Conservation (phyloP, 1,139 yeast genomes). For the Sugiyamaella pinicola region DNA sequence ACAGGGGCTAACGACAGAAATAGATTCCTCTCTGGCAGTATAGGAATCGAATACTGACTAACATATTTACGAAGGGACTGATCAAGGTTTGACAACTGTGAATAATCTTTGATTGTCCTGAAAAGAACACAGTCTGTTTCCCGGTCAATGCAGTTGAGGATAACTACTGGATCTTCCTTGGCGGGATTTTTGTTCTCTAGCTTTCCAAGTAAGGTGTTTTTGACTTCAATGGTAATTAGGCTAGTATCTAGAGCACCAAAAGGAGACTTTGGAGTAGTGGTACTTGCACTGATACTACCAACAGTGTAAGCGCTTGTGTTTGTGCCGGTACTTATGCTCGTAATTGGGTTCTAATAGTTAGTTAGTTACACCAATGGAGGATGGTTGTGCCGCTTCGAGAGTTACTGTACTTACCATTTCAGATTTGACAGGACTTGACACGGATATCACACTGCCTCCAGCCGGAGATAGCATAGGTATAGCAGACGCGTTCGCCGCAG, state of each 20-base stretch:
- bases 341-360: conserved; percentile 3
- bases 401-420: conserved; percentile 4
- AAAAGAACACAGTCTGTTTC: conserved; percentile 67
- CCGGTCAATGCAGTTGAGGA: conserved; percentile 63
- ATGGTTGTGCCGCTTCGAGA: background rate
- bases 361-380: background rate
- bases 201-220: conserved; percentile 54
- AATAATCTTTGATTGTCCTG: conserved; percentile 63
- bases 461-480: background rate
- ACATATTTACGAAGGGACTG: conserved; percentile 51
- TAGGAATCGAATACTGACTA: conserved; percentile 56
- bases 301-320: background rate
- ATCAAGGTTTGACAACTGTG: conserved; percentile 60
- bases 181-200: conserved; percentile 36
- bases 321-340: background rate
- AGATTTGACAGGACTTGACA: conserved; percentile 4
- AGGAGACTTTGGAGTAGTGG: conserved; percentile 10
- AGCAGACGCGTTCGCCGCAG: background rate
- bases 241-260: conserved; percentile 42
- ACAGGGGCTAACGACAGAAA: conserved; percentile 64
- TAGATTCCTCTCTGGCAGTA: conserved; percentile 59
- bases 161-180: conserved; percentile 58
- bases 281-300: background rate
- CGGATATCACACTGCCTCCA: conserved; percentile 3
- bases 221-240: conserved; percentile 61